Evolutionary conservation across 148 eudicot genomes (phyloP), one percentile per base, ranked within the genome.

Genomic region (Heliamphora exappendiculata): DNA sequence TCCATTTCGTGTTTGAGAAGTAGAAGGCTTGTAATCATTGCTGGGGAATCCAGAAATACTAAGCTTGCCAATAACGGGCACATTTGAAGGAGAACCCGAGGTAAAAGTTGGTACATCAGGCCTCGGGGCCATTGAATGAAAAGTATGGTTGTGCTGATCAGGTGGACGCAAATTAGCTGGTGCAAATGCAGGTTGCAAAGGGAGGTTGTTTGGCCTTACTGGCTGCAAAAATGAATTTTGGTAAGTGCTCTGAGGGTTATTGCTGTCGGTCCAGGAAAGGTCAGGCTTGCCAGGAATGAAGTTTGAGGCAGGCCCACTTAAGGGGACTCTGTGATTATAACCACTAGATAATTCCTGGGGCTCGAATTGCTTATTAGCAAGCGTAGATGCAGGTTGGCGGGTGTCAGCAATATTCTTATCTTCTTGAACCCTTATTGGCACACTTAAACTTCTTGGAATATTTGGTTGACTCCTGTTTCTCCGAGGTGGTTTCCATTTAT

Each of bases 1-100:
- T 75, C 84, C 85, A 75, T 78, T 83, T 39, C 78, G 81, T 42
- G 84, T 82, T 24, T 84, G 87, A 64, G 67, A 71, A 77, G 34
- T 76, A 62, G 81, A 76, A 76, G 77, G 59, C 44, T 29, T 81
- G 62, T 79, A 83, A 58, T 69, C 76, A 81, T 78, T 80, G 76
- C 75, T 72, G 7, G 93, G 84, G 73, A 59, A 77, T 70, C 84
- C 88, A 70, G 92, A 82, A 19, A 86, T 68, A 73, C 75, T 84
- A 47, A 86, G 80, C 69, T 80, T 86, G 71, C 85, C 75, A 54
- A 92, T 65, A 81, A 90, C 87, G 70, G 89, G 97, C 58, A 80
- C 39, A 74, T 53, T 73, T 14, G 75, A 66, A 20, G 76, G 77
- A 55, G 83, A 81, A 72, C 82, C 79, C 22, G 87, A 72, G 28